Evolutionary conservation across 768 basidiomycete genomes (phyloP), one percentile per base, ranked within the genome.

Genomic region (Ramaria sp.): DNA sequence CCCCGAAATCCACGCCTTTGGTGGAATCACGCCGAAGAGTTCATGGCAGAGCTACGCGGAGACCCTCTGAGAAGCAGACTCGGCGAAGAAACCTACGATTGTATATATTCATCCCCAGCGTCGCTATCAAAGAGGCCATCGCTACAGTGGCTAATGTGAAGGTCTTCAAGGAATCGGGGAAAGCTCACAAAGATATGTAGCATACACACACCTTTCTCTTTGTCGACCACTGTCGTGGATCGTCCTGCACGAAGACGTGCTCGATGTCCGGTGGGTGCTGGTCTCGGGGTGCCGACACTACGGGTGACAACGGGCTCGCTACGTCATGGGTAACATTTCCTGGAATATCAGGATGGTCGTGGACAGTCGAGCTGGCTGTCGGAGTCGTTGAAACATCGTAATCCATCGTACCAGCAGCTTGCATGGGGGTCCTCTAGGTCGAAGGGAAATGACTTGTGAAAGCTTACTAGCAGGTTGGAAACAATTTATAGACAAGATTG

Each of bases 171-270:
- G 74, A 59, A 57, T 76, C 75, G 77, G 80, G 48, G 33, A 41
- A 37, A 43, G 31, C 4, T 20, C n/a, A 31, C 37, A 22, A 52
- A 43, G 39, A 27, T 10, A 19, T 48, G 24, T 60, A 45, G 45
- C 45, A 51, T 20, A 31, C 31, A 60, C 69, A 30, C 51, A 79
- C 83, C 74, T 86, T 86, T 61, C 79, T 75, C 34, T 73, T 51
- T 30, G 61, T 57, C 7, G 78, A 77, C 84, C 84, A 86, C 58
- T 70, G 64, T 51, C 82, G 75, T 12, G 84, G 84, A 66, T 86
- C 84, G 59, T 86, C 75, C 15, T 69, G 62, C 15, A 86, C 83
- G 12, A 60, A 54, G 50, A 65, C 65, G 39, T 70, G 67, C 24
- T 73, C 73, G 54, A 74, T 71, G 61, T 72, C 72, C 5, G 61